Base-by-base conservation (phyloP, 495 filamentous ascomycete species). In the Chaetomium tenue region DNA sequence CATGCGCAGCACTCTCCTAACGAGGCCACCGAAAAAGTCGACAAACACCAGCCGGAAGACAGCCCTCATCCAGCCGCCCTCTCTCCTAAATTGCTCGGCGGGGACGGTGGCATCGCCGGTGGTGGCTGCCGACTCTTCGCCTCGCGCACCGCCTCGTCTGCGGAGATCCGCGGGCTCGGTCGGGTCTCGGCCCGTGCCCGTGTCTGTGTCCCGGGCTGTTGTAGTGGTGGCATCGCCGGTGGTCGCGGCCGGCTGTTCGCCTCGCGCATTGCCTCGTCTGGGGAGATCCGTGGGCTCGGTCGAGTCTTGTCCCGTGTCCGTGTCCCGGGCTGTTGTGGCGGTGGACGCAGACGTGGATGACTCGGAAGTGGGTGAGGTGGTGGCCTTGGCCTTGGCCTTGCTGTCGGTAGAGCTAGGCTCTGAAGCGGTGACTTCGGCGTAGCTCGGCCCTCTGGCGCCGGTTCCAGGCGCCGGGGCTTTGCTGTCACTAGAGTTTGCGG, bases 21-120 rank as follows among this genome's bases (percentile, higher is more conserved):
- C 50, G 47, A 75, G 52, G 15, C 70, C 70, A 0, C 72, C 72
- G 20, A 77, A 61, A 53, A 64, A 68, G 42, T 76, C 71, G 25
- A 76, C 71, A 64, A 77, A 73, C 6, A 77, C 25, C 12, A 75
- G 20, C 23, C 65, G 48, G 54, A 74, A 66, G 40, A 76, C 70
- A 15, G 72, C 67, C 42, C 39, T 56, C 44, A 75, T 57, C 75
- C 73, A 77, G 16, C 65, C 56, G 20, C 63, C 55, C 23, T 61
- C 61, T 12, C 37, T 2, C 39, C 58, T 63, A 3, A 58, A 58
- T 4, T 66, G 59, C 22, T 68, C 58, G 9, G 42, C 18, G 30
- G 58, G 15, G 53, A 51, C 22, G 66, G 61, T 59, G 28, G 28
- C 28, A 6, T 30, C 28, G 28, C 28, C 6, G 28, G 3, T 30